Conservation (phyloP, 805 yeast species). For the Debaryomyces maramus region DNA sequence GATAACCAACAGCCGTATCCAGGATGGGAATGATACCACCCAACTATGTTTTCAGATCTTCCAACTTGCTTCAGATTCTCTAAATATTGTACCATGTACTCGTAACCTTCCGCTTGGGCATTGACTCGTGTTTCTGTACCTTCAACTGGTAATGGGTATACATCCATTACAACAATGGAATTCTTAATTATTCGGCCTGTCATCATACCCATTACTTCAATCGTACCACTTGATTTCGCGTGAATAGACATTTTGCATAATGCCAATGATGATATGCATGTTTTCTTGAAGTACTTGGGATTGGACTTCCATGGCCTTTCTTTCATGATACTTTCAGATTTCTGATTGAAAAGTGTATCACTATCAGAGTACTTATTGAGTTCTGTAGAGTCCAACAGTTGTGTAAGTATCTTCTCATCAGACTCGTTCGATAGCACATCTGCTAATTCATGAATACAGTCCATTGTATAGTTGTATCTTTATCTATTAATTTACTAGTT, state of each 20-base stretch:
- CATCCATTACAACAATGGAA: conserved; percentile 71
- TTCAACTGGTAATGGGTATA: conserved; percentile 85
- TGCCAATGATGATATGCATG: conserved; percentile 69
- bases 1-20: conserved; percentile 97
- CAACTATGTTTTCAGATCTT: conserved; percentile 68
- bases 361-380: neutral
- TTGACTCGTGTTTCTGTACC: conserved; percentile 96
- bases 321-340: conserved; percentile 3
- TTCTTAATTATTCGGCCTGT: conserved; percentile 67
- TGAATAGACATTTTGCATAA: conserved; percentile 74
- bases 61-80: conserved; percentile 53
- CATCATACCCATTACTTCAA: conserved; percentile 95
- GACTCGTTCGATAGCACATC: neutral
- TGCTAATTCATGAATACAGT: neutral
- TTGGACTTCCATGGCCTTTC: conserved; percentile 56
- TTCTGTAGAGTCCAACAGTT: neutral
- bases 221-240: conserved; percentile 79
- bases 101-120: conserved; percentile 91
- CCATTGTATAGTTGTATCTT: neutral
- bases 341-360: neutral
- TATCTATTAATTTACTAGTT: neutral
- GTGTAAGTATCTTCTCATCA: neutral
- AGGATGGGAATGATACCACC: conserved; percentile 98
- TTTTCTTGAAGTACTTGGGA: conserved; percentile 60
- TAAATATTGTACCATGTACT: conserved; percentile 86